Evolutionary conservation across 371 early-diverging fungal species (phyloP).

Genomic region (Zancudomyces culisetae): DNA sequence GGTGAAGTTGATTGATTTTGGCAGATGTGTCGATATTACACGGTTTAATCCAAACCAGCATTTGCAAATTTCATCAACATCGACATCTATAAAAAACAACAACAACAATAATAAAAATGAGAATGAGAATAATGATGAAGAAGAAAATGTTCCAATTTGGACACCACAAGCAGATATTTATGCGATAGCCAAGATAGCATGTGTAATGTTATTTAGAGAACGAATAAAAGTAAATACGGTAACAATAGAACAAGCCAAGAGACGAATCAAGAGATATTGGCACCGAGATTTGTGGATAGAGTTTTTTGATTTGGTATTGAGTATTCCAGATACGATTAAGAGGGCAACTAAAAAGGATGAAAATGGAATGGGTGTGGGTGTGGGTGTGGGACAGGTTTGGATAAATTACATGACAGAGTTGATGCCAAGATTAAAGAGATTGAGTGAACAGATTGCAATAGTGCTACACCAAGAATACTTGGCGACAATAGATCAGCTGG

Average conservation of each 20-base stretch:
- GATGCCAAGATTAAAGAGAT: no score
- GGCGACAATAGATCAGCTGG: no score
- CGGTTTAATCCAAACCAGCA: neutral
- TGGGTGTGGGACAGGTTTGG: no score
- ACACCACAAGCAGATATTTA: conserved; percentile 1
- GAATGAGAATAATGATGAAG: neutral
- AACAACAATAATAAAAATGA: neutral
- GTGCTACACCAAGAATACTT: no score
- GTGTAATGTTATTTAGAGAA: conserved; percentile 3
- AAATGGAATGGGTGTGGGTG: no score
- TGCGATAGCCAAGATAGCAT: conserved; percentile 1
- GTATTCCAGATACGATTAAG: no score
- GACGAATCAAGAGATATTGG: neutral
- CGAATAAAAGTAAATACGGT: neutral
- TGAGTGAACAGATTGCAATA: no score
- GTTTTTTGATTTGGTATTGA: neutral
- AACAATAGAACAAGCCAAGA: neutral
- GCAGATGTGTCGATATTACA: conserved; percentile 4
- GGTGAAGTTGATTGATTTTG: conserved; percentile 4
- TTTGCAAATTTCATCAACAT: neutral
- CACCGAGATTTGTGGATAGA: neutral
- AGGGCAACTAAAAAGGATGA: no score
- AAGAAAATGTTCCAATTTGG: conserved; percentile 3
- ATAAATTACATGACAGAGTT: no score
- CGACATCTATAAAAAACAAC: neutral